Percentiles rank a stretch among this genome's conserved stretches.
phyloP scores from a whole-genome alignment of 2,329 filamentous ascomycete species.

The Tolypocladium sp. region DNA sequence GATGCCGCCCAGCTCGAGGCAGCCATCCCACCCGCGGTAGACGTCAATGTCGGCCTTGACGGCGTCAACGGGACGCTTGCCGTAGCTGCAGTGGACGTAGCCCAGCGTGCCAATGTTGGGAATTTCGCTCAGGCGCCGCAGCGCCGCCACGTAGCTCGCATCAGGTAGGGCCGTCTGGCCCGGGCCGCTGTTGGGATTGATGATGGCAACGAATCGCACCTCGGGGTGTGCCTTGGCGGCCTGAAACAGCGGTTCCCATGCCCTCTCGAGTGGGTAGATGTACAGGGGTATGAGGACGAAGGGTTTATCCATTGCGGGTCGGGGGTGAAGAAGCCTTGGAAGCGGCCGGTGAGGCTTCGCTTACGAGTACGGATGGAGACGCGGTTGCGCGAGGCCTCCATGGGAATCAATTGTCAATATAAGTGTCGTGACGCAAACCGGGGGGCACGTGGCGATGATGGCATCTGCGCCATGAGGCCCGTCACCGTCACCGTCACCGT shows the following conservation, averaged over 20 bases:
- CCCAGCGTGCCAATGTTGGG: slow-evolving; percentile 18
- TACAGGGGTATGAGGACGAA: slow-evolving; percentile 21
- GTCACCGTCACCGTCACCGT: too few species aligned
- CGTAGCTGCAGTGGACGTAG: slow-evolving; percentile 21
- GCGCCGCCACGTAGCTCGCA: slow-evolving; percentile 15
- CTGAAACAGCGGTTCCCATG: slow-evolving; percentile 19
- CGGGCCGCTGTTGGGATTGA: slow-evolving; percentile 22
- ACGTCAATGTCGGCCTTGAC: slow-evolving; percentile 28
- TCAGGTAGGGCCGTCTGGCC: slow-evolving; percentile 15
- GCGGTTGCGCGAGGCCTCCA: neutral
- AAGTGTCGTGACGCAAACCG: neutral
- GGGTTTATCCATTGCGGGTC: slow-evolving; percentile 1
- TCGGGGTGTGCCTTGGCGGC: slow-evolving; percentile 12
- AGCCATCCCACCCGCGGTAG: slow-evolving; percentile 33
- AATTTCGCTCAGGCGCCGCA: slow-evolving; percentile 11
- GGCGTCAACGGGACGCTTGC: slow-evolving; percentile 9
- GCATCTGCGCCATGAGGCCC: neutral
- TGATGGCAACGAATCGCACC: slow-evolving; percentile 17
- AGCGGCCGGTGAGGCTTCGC: neutral
- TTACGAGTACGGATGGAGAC: too few species aligned
- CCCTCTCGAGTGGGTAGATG: slow-evolving; percentile 19
- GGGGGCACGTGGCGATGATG: neutral
- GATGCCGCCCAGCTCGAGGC: slow-evolving; percentile 32
- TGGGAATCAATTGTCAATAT: neutral
- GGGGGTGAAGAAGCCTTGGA: too few species aligned